Base-by-base conservation (phyloP, 208 protist genomes). In the Trypanosoma boissoni region DNA sequence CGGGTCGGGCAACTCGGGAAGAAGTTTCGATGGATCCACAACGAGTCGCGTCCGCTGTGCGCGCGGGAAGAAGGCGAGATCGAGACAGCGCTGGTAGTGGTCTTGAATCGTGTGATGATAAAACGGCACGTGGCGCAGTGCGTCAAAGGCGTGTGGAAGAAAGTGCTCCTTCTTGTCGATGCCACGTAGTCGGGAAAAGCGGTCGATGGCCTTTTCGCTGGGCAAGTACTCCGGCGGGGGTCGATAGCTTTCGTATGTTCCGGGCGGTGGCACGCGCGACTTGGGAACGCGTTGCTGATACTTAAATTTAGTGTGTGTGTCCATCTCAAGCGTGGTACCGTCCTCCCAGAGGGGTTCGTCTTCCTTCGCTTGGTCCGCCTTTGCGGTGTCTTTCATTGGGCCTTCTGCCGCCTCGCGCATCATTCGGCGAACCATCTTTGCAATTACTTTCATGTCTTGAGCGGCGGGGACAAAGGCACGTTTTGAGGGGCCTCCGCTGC, bases 41-140 rank as follows among this genome's bases (percentile, higher is more conserved):
- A 98, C 92, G 20, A 97, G 85, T 8, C 86, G 83, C 12, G 80
- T 92, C 39, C 77, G 91, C 68, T 94, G 91, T 23, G 80, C 75
- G 31, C 98, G 87, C 5, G 98, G 97, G 76, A 98, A 98, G 44
- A 99, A 85, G 68, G 98, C 99, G 21, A 99, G 91, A 78, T 99
- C 98, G 14, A 99, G 85, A 78, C 98, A 99, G 28, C 99, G 89
- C 71, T 99, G 97, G 63, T 99, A 99, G 26, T 96, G 88, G 63
- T 99, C 98, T 64, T 98, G 80, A 49, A 99, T 86, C 12, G 97
- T 93, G 42, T 96, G 72, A 29, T 88, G 66, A 72, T 99, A 99
- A 26, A 87, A 91, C 10, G 98, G 97, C 3, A 99, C 93, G 52
- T 97, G 78, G 26, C 95, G 89, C 7, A 99, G 76, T 43, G 76